A percentile compares a stretch with the other conserved stretches of the same genome.
These are phyloP conservation scores for Calonectria montana DNA, from an alignment of 2,329 filamentous ascomycete species.

Conservation along the genomic window DNA sequence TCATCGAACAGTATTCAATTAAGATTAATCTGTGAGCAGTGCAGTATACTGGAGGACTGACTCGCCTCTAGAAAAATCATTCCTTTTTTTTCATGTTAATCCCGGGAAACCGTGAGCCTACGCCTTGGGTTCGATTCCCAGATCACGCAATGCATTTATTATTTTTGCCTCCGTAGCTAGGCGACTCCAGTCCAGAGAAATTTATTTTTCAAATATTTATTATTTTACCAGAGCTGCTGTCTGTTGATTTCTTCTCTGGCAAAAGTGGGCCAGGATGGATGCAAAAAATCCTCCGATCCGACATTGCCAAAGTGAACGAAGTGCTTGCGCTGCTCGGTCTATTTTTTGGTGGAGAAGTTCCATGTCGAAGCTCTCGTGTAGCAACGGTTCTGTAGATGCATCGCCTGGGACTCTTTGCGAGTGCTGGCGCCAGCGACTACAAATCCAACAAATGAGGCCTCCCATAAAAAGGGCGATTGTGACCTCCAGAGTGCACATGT, in stretches of 20 bases:
- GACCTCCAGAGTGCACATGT: not conserved
- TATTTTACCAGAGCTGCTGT: not conserved
- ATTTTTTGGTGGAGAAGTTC: not conserved
- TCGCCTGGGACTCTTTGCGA: not conserved
- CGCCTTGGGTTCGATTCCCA: too few relatives aligned
- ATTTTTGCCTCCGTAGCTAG: too few relatives aligned
- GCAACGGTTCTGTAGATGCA: too few relatives aligned
- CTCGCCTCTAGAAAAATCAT: too few relatives aligned
- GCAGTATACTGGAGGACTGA: too few relatives aligned
- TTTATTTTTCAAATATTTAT: not conserved
- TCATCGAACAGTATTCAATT: too few relatives aligned
- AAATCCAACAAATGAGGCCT: not conserved
- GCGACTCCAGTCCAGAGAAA: too few relatives aligned
- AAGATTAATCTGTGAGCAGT: too few relatives aligned
- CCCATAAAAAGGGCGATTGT: constrained; percentile 2
- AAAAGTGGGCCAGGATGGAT: not conserved
- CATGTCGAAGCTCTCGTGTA: not conserved
- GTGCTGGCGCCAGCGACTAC: not conserved
- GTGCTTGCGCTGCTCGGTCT: not conserved
- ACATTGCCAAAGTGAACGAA: constrained; percentile 3
- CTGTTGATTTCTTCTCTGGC: not conserved
- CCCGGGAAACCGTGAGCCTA: too few relatives aligned
- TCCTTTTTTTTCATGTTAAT: too few relatives aligned
- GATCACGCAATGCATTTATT: too few relatives aligned
- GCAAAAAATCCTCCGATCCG: not conserved